Evolutionary conservation across 768 basidiomycete genomes (phyloP), one percentile per base, ranked within the genome.

Genomic region (Chalciporus chontae): DNA sequence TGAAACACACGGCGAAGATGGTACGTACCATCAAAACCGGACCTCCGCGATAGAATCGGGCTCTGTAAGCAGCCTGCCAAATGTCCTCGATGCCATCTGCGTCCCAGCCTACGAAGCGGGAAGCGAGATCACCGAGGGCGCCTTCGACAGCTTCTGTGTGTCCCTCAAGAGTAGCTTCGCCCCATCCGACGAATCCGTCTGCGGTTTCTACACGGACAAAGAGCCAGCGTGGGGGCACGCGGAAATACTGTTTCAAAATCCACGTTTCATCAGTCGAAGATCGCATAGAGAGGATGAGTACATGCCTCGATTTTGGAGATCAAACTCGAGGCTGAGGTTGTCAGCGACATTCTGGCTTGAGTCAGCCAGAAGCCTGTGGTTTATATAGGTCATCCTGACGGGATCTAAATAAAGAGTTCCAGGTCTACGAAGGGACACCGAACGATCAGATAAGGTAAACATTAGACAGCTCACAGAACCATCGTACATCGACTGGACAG

Each of bases 91-190:
- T 87, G 51, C 77, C 74, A 57, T 82, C 77, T 3, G 82, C 78
- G 51, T 84, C 76, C 69, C 74, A 77, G 24, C 82, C 81, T 5
- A 79, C 60, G 60, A 87, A 84, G 23, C 81, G 74, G 50, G 78
- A 71, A 8, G 70, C 65, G n/a, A 89, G 72, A 56, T 85, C 84
- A 19, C 66, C 57, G 55, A 79, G 74, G 14, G 83, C 81, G 23
- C 85, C 85, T 64, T 87, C 82, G 17, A 89, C 74, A 10, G 86
- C 84, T 65, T 89, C 84, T 6, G 83, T 83, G 61, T 87, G 85
- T 10, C 72, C 78, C 63, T 87, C 87, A 2, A 89, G 75, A 0
- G 85, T 87, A 23, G 74, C 81, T 64, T 87, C 86, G 10, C 86
- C 86, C 84, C 87, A 88, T 27, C 86, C 85, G 24, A 87, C 75